phyloP scores from a whole-genome alignment of 306 rosid genomes.

The Pyrus pyrifolia region DNA sequence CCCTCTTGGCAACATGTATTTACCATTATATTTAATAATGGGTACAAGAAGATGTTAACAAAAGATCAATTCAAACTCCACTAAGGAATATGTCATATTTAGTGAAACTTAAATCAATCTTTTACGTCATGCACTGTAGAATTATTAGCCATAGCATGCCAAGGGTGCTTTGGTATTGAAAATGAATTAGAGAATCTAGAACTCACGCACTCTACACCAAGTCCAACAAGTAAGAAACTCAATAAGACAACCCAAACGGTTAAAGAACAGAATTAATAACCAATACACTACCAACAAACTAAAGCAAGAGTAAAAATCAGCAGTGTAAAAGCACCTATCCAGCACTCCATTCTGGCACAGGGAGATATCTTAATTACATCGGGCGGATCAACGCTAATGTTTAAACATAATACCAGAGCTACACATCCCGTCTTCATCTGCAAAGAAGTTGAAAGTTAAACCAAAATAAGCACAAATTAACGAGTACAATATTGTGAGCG shows the following conservation, averaged over 20 bases:
- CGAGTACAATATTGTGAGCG: conserved; percentile 4
- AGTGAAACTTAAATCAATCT: neutral
- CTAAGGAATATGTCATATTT: neutral
- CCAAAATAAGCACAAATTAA: conserved; percentile 16
- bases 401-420: conserved; percentile 92
- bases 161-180: neutral
- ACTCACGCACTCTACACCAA: neutral
- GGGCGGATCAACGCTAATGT: conserved; percentile 96
- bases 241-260: neutral
- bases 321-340: conserved; percentile 80
- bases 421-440: conserved; percentile 99
- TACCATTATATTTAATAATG: neutral
- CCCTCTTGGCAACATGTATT: neutral
- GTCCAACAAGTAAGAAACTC: neutral
- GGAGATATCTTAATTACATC: conserved; percentile 98
- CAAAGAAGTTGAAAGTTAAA: conserved; percentile 43
- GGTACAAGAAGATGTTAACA: neutral
- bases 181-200: neutral
- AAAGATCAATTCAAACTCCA: neutral
- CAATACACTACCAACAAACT: conserved; percentile 2
- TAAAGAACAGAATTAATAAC: neutral
- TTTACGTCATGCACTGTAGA: neutral
- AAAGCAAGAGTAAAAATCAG: conserved; percentile 14
- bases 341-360: conserved; percentile 99
- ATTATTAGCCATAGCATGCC: neutral